Percentiles rank a stretch among this genome's conserved stretches.
Conservation (phyloP, 2,329 filamentous ascomycete genomes). For the Orbilia brochopaga region DNA sequence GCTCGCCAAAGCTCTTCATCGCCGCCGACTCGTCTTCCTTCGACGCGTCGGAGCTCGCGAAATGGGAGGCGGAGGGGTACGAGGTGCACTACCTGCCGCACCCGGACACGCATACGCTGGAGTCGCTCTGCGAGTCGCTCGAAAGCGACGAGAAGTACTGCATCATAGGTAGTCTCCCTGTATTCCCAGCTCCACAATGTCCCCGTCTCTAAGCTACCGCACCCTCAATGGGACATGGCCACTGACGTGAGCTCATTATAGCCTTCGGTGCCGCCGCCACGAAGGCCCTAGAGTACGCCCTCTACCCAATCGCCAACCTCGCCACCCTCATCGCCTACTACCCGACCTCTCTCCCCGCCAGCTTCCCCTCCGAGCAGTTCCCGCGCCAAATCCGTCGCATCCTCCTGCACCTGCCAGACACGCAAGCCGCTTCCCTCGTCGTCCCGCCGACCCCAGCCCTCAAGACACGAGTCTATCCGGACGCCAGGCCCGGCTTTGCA, state of each 20-base stretch:
- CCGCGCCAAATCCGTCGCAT: conserved; percentile 59
- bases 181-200: neutral
- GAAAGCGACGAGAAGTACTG: conserved; percentile 68
- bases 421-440: conserved; percentile 56
- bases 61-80: conserved; percentile 69
- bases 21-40: conserved; percentile 65
- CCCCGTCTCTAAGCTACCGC: no score
- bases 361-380: conserved; percentile 57
- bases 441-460: conserved; percentile 58
- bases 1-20: conserved; percentile 58
- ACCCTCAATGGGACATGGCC: neutral
- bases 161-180: conserved; percentile 64
- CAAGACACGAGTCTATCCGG: conserved; percentile 64
- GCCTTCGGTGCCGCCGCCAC: conserved; percentile 70
- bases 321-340: conserved; percentile 70
- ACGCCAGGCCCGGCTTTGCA: conserved; percentile 70
- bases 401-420: conserved; percentile 66
- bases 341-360: conserved; percentile 65
- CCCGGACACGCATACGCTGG: conserved; percentile 62
- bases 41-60: conserved; percentile 63
- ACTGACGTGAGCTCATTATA: conserved; percentile 54
- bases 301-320: conserved; percentile 65
- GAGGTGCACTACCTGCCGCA: conserved; percentile 65
- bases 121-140: conserved; percentile 63
- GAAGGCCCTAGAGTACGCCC: conserved; percentile 66